Evolutionary conservation across 768 basidiomycete genomes (phyloP).

Genomic region (Phylloporus sp.): DNA sequence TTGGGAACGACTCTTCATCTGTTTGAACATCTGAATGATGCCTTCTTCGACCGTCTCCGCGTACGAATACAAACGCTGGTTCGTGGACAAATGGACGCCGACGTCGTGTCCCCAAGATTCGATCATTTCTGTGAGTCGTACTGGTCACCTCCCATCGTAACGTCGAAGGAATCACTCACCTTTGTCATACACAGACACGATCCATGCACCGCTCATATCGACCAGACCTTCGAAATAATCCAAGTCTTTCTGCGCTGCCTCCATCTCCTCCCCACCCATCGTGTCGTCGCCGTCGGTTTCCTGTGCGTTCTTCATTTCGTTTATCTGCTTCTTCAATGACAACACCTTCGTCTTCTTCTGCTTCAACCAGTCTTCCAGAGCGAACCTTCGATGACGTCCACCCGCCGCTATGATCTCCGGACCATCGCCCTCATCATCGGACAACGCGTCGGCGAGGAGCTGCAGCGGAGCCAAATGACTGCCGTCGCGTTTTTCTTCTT

Average conservation of each 20-base stretch:
- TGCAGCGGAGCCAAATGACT: not conserved
- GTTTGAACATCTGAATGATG: not conserved
- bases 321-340: too few species aligned
- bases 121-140: not conserved
- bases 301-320: too few species aligned
- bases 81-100: not conserved
- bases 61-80: not conserved
- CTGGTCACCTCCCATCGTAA: too few species aligned
- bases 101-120: not conserved
- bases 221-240: not conserved
- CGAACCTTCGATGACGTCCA: not conserved
- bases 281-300: too few species aligned
- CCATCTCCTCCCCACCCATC: too few species aligned
- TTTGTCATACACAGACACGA: not conserved
- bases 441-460: too few species aligned
- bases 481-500: not conserved
- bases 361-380: not conserved
- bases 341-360: not conserved
- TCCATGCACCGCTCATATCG: not conserved
- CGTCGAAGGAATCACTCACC: not conserved
- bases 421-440: not conserved
- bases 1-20: not conserved
- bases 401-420: not conserved
- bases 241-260: not conserved
- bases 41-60: not conserved